Base-by-base conservation (phyloP, 495 filamentous ascomycete genomes). In the Aspergillus kassunensis region DNA sequence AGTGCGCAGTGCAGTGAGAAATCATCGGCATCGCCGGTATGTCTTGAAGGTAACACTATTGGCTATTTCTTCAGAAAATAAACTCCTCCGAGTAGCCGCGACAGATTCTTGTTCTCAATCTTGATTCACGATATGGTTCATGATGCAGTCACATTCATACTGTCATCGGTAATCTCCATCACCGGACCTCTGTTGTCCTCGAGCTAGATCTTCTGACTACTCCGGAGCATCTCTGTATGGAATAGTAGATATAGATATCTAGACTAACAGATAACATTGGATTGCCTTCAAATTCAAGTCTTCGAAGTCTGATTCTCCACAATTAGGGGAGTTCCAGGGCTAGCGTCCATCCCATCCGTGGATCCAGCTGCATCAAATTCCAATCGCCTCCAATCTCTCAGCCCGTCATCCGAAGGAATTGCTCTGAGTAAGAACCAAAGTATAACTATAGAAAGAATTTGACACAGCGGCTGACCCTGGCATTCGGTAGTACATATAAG, bases 151-250 rank as follows among this genome's bases (percentile, higher is more conserved):
- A 40, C 37, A 40, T 40, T 40, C 37, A 21, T 21, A 19, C 37
- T 2, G 37, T 19, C 18, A 6, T 33, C 10, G 7, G 7, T 33
- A 11, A 33, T 10, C 4, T 36, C 34, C 34, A 18, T 36, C 39
- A 42, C 39, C 39, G 21, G 39, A 42, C 39, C 18, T 40, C 16
- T 30, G 27, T 12, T n/a, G n/a, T 31, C 27, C 20, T 44, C 5
- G 19, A 24, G 24, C 7, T 23, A 30, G 24, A 30, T 44, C 42
- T 44, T 44, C 42, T 44, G 42, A 44, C 42, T n/a, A n/a, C n/a
- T n/a, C n/a, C n/a, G n/a, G n/a, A n/a, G n/a, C n/a, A n/a, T n/a
- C n/a, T n/a, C n/a, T n/a, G n/a, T n/a, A n/a, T n/a, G 29, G 19
- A 11, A 33, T 33, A 33, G 30, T 33, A n/a, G n/a, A n/a, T n/a